phyloP scores from a whole-genome alignment of 2,329 filamentous ascomycete genomes.

The Colletotrichum zoysiae region DNA sequence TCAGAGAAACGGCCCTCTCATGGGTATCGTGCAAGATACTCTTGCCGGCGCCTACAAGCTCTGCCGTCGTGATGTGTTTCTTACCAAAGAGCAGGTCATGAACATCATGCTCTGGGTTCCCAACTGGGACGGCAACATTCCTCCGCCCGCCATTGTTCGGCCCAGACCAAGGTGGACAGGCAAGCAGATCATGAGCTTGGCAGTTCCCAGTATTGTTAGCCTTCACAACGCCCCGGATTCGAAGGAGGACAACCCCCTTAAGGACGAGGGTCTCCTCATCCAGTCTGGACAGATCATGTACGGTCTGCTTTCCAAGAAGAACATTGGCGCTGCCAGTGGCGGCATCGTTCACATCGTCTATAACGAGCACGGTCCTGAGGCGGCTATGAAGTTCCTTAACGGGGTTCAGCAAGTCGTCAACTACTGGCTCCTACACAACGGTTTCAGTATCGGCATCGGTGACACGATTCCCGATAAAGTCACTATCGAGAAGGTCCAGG shows the following conservation, averaged over 20 bases:
- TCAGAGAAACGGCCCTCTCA: constrained; percentile 94
- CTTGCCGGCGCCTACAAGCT: constrained; percentile 98
- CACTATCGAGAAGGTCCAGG: constrained; percentile 88
- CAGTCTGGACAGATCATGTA: constrained; percentile 91
- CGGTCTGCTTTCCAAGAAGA: constrained; percentile 93
- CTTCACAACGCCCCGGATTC: constrained; percentile 75
- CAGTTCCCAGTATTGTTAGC: constrained; percentile 89
- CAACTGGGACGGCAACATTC: constrained; percentile 95
- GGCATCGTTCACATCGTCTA: constrained; percentile 96
- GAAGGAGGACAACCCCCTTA: constrained; percentile 70
- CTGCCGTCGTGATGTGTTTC: constrained; percentile 90
- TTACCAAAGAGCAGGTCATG: constrained; percentile 93
- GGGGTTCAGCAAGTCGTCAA: constrained; percentile 94
- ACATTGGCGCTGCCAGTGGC: constrained; percentile 87
- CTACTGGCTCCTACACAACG: constrained; percentile 96
- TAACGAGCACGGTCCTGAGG: constrained; percentile 90
- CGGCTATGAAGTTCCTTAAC: constrained; percentile 95
- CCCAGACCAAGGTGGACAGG: constrained; percentile 95
- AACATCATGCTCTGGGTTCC: constrained; percentile 98
- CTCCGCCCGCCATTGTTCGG: constrained; percentile 92
- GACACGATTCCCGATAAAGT: constrained; percentile 92
- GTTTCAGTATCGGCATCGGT: constrained; percentile 98
- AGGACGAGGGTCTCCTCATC: constrained; percentile 84
- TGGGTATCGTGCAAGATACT: constrained; percentile 99
- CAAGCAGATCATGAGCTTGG: constrained; percentile 96